Evolutionary conservation across 148 eudicot genomes (phyloP).

Genomic region (Diospyros lotus): DNA sequence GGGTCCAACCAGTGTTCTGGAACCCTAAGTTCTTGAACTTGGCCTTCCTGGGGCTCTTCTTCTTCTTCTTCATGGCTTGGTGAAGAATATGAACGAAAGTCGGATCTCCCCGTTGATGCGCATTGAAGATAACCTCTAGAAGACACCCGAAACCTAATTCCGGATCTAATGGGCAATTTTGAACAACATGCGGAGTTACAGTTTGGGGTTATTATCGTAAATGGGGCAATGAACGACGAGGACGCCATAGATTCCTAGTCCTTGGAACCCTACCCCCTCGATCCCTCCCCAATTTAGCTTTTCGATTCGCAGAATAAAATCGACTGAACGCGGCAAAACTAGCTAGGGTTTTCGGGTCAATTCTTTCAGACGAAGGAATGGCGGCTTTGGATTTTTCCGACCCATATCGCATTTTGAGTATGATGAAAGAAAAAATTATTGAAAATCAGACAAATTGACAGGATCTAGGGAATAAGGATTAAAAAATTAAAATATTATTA

Average conservation of each 20-base stretch:
- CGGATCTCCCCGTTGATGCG: slow-evolving; percentile 6
- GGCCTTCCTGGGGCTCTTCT: slow-evolving; percentile 18
- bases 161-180: slow-evolving; percentile 10
- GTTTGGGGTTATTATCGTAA: background rate
- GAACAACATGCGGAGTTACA: background rate
- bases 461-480: too few relatives aligned
- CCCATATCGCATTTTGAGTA: too few relatives aligned
- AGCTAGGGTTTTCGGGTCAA: background rate
- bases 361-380: too few relatives aligned
- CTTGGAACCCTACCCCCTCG: background rate
- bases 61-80: slow-evolving; percentile 17
- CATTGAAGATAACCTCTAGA: background rate
- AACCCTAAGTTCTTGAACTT: slow-evolving; percentile 57
- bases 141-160: background rate
- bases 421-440: too few relatives aligned
- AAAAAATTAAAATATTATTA: too few relatives aligned
- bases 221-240: background rate
- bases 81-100: slow-evolving; percentile 12
- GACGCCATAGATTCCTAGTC: slow-evolving; percentile 13
- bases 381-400: too few relatives aligned
- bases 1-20: slow-evolving; percentile 61
- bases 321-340: slow-evolving; percentile 12
- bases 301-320: background rate
- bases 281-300: background rate
- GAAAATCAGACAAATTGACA: too few relatives aligned